Evolutionary conservation across 139 green algal genomes (phyloP), one percentile per base, ranked within the genome.

Genomic region (Eudorina sp.): DNA sequence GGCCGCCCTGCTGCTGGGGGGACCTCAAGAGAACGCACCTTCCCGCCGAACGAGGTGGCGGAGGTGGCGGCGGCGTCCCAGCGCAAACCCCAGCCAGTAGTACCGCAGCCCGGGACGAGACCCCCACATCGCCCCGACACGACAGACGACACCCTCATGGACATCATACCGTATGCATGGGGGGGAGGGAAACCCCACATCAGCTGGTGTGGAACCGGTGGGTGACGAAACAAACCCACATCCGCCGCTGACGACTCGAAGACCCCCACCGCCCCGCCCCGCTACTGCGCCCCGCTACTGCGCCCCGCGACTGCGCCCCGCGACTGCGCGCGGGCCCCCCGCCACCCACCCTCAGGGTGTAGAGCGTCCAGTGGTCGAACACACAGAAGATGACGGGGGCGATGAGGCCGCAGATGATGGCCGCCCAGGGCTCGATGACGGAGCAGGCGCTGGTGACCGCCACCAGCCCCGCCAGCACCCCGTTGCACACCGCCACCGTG

Each of bases 381-480:
- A 60, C 38, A n/a, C 46, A 82, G 73, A 91, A 95, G 11, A 93
- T 68, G 40, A 92, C 25, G 34, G 73, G 83, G 0, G 72, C 89
- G 58, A 93, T 41, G 29, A 76, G 38, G 76, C 95, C 95, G 34
- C 96, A 94, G 73, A 95, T 86, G 66, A 93, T 70, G 45, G 95
- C 95, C 41, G 90, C 93, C 80, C 90, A 96, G 25, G 90, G 88
- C 84, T 95, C 90, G 27, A 95, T 62, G 1, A 97, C 85, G n/a
- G 68, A 51, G 86, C 92, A 95, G 58, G 64, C 77, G 16, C 91
- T 91, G 29, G 92, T 96, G 78, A 95, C 87, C 51, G 60, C 90
- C 23, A 97, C 94, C n/a, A 96, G 91, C 4, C 94, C 94, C 8
- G 89, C 73, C 72, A 91, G 81, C 25, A 91, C 27, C 27, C 88